These are phyloP conservation scores for Liquidambar formosana DNA, from an alignment of 164 flowering plant genomes.

Conservation along the genomic window DNA sequence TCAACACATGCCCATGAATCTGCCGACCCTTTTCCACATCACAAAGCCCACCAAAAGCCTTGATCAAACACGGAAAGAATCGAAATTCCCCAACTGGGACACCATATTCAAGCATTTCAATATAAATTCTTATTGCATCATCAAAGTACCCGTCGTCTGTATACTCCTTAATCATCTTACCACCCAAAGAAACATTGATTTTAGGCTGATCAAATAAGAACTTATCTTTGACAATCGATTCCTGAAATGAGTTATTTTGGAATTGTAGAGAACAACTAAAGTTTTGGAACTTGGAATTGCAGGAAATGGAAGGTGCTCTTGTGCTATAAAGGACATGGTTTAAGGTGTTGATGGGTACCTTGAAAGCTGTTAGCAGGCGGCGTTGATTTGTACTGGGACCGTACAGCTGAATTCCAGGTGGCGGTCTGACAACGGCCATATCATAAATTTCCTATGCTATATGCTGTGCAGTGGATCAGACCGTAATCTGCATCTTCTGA, in stretches of 20 bases:
- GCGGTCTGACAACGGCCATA: background rate
- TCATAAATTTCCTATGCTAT: background rate
- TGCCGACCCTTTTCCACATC: conserved; percentile 31
- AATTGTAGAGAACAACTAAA: conserved; percentile 3
- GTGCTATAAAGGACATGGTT: background rate
- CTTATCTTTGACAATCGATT: background rate
- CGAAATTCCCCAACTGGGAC: conserved; percentile 21
- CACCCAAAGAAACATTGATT: conserved; percentile 1
- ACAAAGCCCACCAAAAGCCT: conserved; percentile 56
- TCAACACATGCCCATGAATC: conserved; percentile 46
- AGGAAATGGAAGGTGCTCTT: background rate
- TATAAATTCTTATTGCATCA: conserved; percentile 34
- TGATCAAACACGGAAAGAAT: conserved; percentile 56
- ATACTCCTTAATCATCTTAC: conserved; percentile 22
- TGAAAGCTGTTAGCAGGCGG: background rate
- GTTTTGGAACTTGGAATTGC: background rate
- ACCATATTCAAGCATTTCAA: conserved; percentile 30
- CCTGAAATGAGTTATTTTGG: conserved; percentile 1
- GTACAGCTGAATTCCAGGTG: background rate
- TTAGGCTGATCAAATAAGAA: background rate
- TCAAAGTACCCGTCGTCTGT: conserved; percentile 28
- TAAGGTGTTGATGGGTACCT: background rate
- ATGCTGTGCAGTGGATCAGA: too few relatives aligned
- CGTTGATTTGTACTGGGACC: background rate
- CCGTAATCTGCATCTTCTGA: too few relatives aligned